phyloP scores from a whole-genome alignment of 2,329 filamentous ascomycete species.

The Aspergillus sp. region DNA sequence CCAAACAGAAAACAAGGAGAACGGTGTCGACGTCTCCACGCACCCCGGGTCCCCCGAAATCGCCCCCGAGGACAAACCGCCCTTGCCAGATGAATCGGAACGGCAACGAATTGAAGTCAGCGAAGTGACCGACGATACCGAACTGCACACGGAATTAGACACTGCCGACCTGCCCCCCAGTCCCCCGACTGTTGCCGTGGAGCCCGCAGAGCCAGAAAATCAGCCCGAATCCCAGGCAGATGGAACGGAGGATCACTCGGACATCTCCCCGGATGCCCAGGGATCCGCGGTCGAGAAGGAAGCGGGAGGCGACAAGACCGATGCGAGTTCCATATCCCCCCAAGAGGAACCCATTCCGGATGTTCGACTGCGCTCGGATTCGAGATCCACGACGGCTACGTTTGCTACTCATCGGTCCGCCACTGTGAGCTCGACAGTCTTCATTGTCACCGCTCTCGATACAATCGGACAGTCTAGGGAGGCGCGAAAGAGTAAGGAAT shows the following conservation, averaged over 20 bases:
- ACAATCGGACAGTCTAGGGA: conserved; percentile 90
- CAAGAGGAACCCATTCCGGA: conserved; percentile 26
- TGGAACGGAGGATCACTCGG: conserved; percentile 14
- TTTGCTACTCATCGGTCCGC: conserved; percentile 54
- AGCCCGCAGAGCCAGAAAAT: conserved; percentile 22
- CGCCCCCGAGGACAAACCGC: conserved; percentile 33
- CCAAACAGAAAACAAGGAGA: conserved; percentile 30
- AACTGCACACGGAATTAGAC: conserved; percentile 8
- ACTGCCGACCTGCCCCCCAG: conserved; percentile 22
- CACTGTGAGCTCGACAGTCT: conserved; percentile 89
- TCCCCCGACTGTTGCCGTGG: conserved; percentile 24
- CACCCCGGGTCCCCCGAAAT: conserved; percentile 24
- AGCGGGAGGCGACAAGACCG: conserved; percentile 15
- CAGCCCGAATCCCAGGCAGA: conserved; percentile 19
- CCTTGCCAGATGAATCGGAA: conserved; percentile 26
- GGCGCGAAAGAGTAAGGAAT: conserved; percentile 78
- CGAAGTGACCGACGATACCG: conserved; percentile 11
- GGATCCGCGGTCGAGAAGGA: conserved; percentile 13
- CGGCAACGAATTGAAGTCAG: conserved; percentile 28
- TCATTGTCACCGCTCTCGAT: conserved; percentile 90
- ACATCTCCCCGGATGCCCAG: conserved; percentile 14
- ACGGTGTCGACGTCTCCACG: conserved; percentile 25
- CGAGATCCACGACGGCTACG: conserved; percentile 57
- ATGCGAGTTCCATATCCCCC: conserved; percentile 15
- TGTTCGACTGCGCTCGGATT: conserved; percentile 56